Conservation (phyloP, 148 eudicot species). For the Rheum nobile region DNA sequence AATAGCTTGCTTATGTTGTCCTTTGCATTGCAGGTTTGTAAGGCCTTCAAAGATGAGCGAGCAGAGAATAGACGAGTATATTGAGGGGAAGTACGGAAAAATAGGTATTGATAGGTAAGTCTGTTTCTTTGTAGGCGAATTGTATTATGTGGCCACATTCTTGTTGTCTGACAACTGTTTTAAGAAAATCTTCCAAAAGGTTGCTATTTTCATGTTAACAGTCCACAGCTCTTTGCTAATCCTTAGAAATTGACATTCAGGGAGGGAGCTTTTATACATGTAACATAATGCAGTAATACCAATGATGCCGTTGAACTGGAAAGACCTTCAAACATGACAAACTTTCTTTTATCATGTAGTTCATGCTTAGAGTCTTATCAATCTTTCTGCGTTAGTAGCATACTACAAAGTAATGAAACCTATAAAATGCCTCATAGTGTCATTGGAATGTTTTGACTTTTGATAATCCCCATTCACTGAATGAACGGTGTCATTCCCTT, state of each 20-base stretch:
- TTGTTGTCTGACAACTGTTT: neutral
- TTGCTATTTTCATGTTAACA: neutral
- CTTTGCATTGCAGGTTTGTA: conserved; percentile 65
- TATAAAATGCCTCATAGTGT: neutral
- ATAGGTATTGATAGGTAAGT: conserved; percentile 70
- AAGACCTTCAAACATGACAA: neutral
- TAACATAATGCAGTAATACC: neutral
- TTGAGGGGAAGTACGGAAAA: conserved; percentile 89
- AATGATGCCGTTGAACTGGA: neutral
- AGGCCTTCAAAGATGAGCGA: conserved; percentile 81
- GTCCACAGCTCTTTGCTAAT: neutral
- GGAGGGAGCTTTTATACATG: neutral
- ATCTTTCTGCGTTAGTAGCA: neutral
- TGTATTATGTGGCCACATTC: neutral
- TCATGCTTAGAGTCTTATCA: neutral
- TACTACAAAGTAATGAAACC: neutral
- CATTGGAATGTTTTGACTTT: neutral
- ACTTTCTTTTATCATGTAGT: neutral
- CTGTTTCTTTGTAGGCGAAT: neutral
- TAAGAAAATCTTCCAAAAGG: neutral
- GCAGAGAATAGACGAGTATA: conserved; percentile 60
- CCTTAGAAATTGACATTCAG: neutral
- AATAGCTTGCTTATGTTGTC: conserved; percentile 8
- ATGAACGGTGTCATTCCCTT: neutral
- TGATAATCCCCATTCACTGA: neutral